Percentiles rank a stretch among this genome's conserved stretches.
phyloP scores from a whole-genome alignment of 2,329 filamentous ascomycete species.

The Penicillium sclerotiorum region DNA sequence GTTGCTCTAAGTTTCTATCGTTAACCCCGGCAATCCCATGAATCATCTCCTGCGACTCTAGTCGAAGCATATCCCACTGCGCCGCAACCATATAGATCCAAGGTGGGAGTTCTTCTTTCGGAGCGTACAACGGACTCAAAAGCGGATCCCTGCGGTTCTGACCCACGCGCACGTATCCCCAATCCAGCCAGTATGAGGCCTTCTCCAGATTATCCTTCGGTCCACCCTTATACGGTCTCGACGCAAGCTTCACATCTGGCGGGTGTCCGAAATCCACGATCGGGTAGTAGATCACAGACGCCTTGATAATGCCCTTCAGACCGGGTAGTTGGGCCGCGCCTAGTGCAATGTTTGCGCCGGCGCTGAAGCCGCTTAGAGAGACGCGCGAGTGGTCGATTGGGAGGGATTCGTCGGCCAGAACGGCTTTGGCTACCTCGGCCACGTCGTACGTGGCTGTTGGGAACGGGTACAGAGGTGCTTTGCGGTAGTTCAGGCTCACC shows the following conservation, averaged over 20 bases:
- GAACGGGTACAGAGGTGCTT: constrained; percentile 38
- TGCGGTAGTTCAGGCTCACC: constrained; percentile 9
- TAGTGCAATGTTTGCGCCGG: constrained; percentile 55
- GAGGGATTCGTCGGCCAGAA: constrained; percentile 48
- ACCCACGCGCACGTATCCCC: constrained; percentile 45
- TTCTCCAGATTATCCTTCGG: constrained; percentile 28
- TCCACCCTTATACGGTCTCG: constrained; percentile 19
- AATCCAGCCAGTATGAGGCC: constrained; percentile 39
- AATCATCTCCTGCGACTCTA: constrained; percentile 42
- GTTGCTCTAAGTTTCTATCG: constrained; percentile 10
- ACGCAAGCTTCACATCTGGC: constrained; percentile 32
- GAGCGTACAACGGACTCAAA: constrained; percentile 45
- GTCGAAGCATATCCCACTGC: constrained; percentile 49
- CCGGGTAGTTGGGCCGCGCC: constrained; percentile 44
- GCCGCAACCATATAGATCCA: constrained; percentile 49
- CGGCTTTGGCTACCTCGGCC: constrained; percentile 45
- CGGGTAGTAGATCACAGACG: constrained; percentile 50
- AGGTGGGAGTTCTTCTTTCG: constrained; percentile 40
- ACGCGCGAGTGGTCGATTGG: constrained; percentile 50
- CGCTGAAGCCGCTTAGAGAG: constrained; percentile 54
- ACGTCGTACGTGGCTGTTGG: constrained; percentile 51
- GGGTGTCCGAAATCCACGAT: constrained; percentile 44
- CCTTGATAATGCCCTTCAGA: constrained; percentile 38
- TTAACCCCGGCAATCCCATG: constrained; percentile 27
- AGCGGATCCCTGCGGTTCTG: constrained; percentile 42